phyloP scores from a whole-genome alignment of 352 stramenopile species.

The Poterioochromonas sp. region DNA sequence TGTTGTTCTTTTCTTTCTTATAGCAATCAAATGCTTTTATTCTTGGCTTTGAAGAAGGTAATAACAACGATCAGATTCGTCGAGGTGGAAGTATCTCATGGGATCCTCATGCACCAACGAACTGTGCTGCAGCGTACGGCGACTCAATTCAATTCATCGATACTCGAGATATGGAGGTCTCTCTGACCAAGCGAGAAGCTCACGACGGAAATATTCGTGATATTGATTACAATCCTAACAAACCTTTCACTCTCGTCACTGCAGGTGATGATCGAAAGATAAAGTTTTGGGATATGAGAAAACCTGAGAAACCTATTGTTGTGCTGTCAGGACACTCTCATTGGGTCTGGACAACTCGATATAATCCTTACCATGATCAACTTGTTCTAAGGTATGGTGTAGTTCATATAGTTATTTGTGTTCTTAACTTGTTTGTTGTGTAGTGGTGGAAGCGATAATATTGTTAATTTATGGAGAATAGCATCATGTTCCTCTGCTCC shows the following conservation, averaged over 20 bases:
- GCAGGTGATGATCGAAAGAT: constrained; percentile 81
- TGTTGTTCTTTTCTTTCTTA: too few species aligned
- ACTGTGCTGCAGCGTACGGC: constrained; percentile 58
- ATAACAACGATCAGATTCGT: too few species aligned
- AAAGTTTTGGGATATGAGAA: constrained; percentile 94
- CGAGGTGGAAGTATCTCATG: constrained; percentile 50
- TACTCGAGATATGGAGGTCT: constrained; percentile 40
- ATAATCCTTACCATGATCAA: constrained; percentile 97
- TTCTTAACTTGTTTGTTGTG: not conserved
- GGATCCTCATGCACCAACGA: constrained; percentile 65
- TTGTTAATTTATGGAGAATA: constrained; percentile 87
- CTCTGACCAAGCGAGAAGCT: constrained; percentile 46
- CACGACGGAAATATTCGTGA: constrained; percentile 44
- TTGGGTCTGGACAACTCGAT: constrained; percentile 72
- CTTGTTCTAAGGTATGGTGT: constrained; percentile 69
- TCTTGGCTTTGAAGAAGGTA: too few species aligned
- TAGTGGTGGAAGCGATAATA: constrained; percentile 72
- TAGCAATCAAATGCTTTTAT: too few species aligned
- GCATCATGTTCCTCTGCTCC: constrained; percentile 89
- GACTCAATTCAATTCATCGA: constrained; percentile 60
- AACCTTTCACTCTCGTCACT: constrained; percentile 77
- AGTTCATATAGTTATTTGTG: not conserved
- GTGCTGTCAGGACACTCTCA: constrained; percentile 77
- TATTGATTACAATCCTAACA: constrained; percentile 96
- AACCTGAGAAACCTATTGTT: constrained; percentile 62